Conservation (phyloP, 192 early-diverging fungal genomes). For the Coemansia sp. region DNA sequence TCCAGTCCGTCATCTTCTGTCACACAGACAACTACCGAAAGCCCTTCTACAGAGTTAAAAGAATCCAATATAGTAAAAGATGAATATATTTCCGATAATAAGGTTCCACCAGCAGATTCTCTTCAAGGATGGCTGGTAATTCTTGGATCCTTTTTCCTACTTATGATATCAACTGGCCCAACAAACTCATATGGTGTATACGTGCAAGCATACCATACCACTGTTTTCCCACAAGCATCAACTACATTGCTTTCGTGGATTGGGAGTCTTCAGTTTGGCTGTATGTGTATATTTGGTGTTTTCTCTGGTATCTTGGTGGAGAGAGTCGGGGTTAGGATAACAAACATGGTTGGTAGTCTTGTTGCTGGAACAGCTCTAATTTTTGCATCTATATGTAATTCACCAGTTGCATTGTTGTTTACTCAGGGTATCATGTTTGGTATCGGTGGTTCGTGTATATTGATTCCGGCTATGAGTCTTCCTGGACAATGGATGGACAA, state of each 20-base stretch:
- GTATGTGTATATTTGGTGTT: constrained; percentile 32
- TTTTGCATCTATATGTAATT: constrained; percentile 22
- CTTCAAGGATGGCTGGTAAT: constrained; percentile 29
- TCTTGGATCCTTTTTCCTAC: constrained; percentile 17
- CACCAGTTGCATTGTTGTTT: constrained; percentile 60
- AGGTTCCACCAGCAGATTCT: neutral
- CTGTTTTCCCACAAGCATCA: constrained; percentile 20
- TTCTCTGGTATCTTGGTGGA: constrained; percentile 28
- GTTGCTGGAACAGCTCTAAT: constrained; percentile 20
- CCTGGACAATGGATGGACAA: constrained; percentile 70
- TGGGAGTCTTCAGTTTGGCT: constrained; percentile 32
- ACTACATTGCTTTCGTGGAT: constrained; percentile 36
- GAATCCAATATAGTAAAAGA: no score
- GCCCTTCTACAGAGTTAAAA: neutral
- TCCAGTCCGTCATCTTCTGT: no score
- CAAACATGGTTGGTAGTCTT: constrained; percentile 10
- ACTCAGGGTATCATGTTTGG: constrained; percentile 77
- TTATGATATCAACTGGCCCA: constrained; percentile 27
- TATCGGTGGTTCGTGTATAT: constrained; percentile 56
- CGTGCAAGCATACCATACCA: constrained; percentile 16
- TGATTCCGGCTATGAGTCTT: constrained; percentile 61
- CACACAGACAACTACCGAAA: no score
- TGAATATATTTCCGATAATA: no score
- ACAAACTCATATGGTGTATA: constrained; percentile 40
- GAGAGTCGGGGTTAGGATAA: constrained; percentile 9